Base-by-base conservation (phyloP, 1,139 yeast genomes). In the Candida gigantensis region DNA sequence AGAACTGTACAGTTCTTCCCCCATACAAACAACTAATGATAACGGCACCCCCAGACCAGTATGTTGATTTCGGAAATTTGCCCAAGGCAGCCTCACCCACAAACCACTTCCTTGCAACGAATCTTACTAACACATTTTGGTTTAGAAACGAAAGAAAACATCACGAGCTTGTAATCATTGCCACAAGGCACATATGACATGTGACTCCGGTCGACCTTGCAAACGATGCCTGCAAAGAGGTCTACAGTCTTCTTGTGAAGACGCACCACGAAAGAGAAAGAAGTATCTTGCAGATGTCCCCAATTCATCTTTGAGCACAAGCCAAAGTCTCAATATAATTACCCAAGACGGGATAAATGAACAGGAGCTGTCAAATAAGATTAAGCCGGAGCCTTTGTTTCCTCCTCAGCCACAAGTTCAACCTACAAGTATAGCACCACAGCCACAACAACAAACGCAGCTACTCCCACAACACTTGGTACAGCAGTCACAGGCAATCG, bases 151-250 rank as follows among this genome's bases (percentile, higher is more conserved):
- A 30, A 65, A 58, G 51, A 87, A 87, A 55, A 88, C 90, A 0
- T 70, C 81, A 6, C 68, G 94, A 41, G 96, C 97, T 10, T 89
- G 97, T 52, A 77, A 78, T 30, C 92, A 87, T 59, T 89, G 97
- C 55, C 88, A 88, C 44, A 74, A 79, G 50, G 84, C 94, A 2
- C 97, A 89, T 58, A 78, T 88, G 71, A 84, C 96, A 0, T 89
- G 97, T 57, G 96, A 87, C 49, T 73, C 80, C 16, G 55, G 62
- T 14, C 54, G 98, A 34, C 98, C 98, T 0, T 92, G 98, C 52
- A 73, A 73, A 38, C 62, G 96, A 35, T 92, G 98, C 59, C 58
- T 83, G 6, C 72, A 70, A 30, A 68, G 89, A 48, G 92, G 92
- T 0, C 63, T 88, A 19, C 78, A 72, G 3, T 73, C 65, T n/a